Base-by-base conservation (phyloP, 768 basidiomycete genomes). In the Boletus subparvulus region DNA sequence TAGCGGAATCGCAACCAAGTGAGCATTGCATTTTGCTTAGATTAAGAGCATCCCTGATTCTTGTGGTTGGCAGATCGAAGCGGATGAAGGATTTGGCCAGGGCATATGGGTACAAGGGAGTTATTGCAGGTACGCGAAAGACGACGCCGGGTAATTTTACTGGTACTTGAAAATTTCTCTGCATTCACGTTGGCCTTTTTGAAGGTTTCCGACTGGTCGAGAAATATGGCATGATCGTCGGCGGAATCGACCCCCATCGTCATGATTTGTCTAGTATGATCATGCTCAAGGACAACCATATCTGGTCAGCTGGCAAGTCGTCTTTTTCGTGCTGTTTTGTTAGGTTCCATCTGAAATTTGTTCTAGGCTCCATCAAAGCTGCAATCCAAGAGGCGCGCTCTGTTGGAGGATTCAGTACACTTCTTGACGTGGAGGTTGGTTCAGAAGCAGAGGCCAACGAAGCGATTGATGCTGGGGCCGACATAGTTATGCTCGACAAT, bases 231-330 rank as follows among this genome's bases (percentile, higher is more conserved):
- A 98, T 99, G 97, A 74, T 98, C 44, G 92, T 98, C 14, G 97
- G 97, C 17, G 97, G 97, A 7, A 89, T 98, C 64, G 96, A 99
- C 69, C 77, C 92, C 10, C 97, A 99, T 76, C 84, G 97, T 24
- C 88, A 97, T 63, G 95, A 98, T 72, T 80, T 98, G n/a, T 94
- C 92, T 30, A 92, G 90, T 69, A 98, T 99, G 97, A 95, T 99
- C 68, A 99, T 99, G 97, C 84, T 99, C 66, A 98, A 98, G 74
- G 97, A 99, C 66, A 99, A 99, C 70, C 97, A 99, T 69, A 92
- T 98, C 68, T 98, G 94, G 95, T 96, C 94, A 4, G 90, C 87
- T 42, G 94, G 94, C 87, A 67, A 58, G 79, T 61, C 30, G 37
- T 40, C 26, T 36, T 46, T 5, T 19, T 12, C 7, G 21, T 42